phyloP scores from a whole-genome alignment of 2,329 filamentous ascomycete genomes.

The Claviceps sp. region DNA sequence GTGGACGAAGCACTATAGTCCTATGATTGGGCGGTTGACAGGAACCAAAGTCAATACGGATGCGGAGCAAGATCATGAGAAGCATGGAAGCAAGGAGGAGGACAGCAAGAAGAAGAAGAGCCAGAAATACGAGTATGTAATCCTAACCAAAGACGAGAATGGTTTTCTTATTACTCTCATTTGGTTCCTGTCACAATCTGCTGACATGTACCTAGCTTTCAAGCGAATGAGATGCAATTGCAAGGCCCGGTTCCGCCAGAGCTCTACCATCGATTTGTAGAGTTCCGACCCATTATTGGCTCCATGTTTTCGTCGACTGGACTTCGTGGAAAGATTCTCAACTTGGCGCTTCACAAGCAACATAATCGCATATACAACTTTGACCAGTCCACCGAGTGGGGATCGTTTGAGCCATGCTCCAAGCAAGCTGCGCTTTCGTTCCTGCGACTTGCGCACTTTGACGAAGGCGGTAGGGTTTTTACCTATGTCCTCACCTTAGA shows the following conservation, averaged over 20 bases:
- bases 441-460: conserved; percentile 73
- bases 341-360: conserved; percentile 80
- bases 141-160: neutral
- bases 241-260: conserved; percentile 65
- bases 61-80: conserved; percentile 31
- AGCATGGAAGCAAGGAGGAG: conserved; percentile 1
- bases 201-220: conserved; percentile 51
- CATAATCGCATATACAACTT: conserved; percentile 84
- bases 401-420: conserved; percentile 51
- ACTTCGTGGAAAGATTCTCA: conserved; percentile 64
- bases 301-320: conserved; percentile 75
- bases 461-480: conserved; percentile 73
- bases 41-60: conserved; percentile 56
- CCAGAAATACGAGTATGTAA: conserved; percentile 58
- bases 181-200: neutral
- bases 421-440: conserved; percentile 65
- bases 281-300: conserved; percentile 82
- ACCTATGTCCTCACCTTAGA: conserved; percentile 89
- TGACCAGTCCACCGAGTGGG: conserved; percentile 60
- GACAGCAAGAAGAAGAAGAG: conserved; percentile 36
- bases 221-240: conserved; percentile 84
- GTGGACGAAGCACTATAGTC: conserved; percentile 78
- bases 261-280: conserved; percentile 85
- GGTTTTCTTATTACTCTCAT: neutral
- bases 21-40: conserved; percentile 70